Percentiles rank a stretch among this genome's conserved stretches.
These are phyloP conservation scores for Castanopsis chinensis DNA, from an alignment of 306 rosid genomes.

Conservation along the genomic window DNA sequence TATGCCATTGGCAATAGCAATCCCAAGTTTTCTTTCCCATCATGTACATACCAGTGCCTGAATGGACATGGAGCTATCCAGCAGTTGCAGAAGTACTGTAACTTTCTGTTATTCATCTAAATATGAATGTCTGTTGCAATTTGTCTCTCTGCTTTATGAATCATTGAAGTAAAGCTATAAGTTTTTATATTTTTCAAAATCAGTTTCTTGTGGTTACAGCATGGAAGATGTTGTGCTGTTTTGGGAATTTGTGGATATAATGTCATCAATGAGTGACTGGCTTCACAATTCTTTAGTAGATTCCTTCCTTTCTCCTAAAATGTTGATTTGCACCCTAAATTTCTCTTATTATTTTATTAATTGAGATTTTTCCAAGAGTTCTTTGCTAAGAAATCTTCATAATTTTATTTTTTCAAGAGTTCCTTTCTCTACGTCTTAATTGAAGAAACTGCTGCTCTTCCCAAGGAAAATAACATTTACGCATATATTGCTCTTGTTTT, in stretches of 20 bases:
- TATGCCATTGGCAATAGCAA: conserved; percentile 50
- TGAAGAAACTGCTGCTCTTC: background rate
- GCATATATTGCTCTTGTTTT: conserved; percentile 8
- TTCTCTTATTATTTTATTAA: background rate
- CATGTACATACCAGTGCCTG: conserved; percentile 58
- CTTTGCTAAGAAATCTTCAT: background rate
- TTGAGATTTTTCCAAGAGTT: background rate
- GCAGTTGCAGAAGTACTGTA: conserved; percentile 66
- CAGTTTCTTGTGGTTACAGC: background rate
- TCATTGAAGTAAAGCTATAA: background rate
- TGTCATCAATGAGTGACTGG: background rate
- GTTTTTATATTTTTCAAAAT: conserved; percentile 6
- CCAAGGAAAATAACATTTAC: conserved; percentile 3
- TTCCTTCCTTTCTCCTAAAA: background rate
- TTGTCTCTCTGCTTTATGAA: background rate
- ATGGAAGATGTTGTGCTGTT: background rate
- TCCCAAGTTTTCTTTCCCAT: conserved; percentile 66
- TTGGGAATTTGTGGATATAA: background rate
- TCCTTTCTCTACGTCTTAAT: background rate
- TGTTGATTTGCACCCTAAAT: background rate
- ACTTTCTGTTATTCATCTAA: conserved; percentile 20
- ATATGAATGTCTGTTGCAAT: conserved; percentile 2
- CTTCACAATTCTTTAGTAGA: background rate
- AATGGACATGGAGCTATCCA: conserved; percentile 46
- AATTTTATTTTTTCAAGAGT: background rate